These are phyloP conservation scores for Claviceps digitariae DNA, from an alignment of 2,329 filamentous ascomycete species.

Conservation along the genomic window DNA sequence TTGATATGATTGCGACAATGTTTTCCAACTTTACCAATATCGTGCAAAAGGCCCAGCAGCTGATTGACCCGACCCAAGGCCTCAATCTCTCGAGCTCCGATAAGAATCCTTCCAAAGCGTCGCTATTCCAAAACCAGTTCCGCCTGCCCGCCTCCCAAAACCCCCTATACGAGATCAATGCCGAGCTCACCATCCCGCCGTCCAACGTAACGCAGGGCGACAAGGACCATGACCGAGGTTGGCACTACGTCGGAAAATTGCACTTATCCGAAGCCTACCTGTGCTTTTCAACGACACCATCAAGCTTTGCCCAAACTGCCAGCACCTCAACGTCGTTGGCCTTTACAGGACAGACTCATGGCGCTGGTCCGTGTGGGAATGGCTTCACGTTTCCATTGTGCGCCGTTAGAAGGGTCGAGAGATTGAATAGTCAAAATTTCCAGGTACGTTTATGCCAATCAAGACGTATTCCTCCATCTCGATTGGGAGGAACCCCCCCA, in stretches of 20 bases:
- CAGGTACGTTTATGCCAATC: slow-evolving; percentile 29
- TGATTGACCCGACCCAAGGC: slow-evolving; percentile 80
- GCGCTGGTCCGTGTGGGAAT: slow-evolving; percentile 84
- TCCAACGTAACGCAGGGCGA: slow-evolving; percentile 58
- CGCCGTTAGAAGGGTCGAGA: slow-evolving; percentile 80
- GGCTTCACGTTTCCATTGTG: slow-evolving; percentile 91
- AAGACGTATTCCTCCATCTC: neutral
- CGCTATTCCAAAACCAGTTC: slow-evolving; percentile 92
- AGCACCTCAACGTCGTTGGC: slow-evolving; percentile 66
- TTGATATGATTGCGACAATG: slow-evolving; percentile 34
- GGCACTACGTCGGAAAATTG: slow-evolving; percentile 82
- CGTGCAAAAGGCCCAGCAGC: slow-evolving; percentile 88
- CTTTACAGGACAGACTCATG: slow-evolving; percentile 87
- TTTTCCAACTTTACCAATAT: slow-evolving; percentile 57
- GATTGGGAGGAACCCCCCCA: neutral
- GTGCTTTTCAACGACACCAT: slow-evolving; percentile 89
- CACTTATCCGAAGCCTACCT: slow-evolving; percentile 91
- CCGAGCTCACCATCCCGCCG: slow-evolving; percentile 78
- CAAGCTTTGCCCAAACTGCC: slow-evolving; percentile 71
- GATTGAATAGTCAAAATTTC: slow-evolving; percentile 83
- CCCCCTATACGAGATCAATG: slow-evolving; percentile 89
- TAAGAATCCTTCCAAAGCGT: slow-evolving; percentile 76
- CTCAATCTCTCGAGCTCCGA: slow-evolving; percentile 60
- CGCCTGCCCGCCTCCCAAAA: slow-evolving; percentile 85
- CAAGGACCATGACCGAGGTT: slow-evolving; percentile 58